Evolutionary conservation across 352 stramenopile species (phyloP).

Genomic region (Phytophthora nicotianae): DNA sequence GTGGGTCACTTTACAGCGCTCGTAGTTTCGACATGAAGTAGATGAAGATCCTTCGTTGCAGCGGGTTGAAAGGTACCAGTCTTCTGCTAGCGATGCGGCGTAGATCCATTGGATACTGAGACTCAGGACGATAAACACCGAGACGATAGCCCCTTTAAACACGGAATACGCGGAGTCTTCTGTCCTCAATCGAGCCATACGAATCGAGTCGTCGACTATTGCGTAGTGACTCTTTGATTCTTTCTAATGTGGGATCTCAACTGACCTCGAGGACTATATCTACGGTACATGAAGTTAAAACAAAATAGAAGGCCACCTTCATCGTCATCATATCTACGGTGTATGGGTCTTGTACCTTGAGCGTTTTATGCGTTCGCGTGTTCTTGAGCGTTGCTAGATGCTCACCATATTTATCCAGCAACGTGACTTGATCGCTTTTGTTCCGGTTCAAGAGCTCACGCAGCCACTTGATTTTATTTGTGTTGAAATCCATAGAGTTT

Average conservation of each 20-base stretch:
- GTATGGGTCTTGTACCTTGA: no score
- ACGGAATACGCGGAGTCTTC: no score
- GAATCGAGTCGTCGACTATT: neutral
- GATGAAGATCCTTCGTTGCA: constrained; percentile 58
- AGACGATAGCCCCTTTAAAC: constrained; percentile 3
- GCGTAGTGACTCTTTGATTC: no score
- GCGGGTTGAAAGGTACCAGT: constrained; percentile 64
- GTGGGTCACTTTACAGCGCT: constrained; percentile 95
- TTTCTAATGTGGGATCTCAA: no score
- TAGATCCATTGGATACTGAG: neutral
- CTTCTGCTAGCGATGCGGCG: constrained; percentile 35
- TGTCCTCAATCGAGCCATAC: neutral
- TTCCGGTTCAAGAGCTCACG: neutral
- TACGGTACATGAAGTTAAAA: no score
- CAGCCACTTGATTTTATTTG: neutral
- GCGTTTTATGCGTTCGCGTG: no score
- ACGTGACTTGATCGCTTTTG: constrained; percentile 1
- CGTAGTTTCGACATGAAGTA: constrained; percentile 70
- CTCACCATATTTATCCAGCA: constrained; percentile 7
- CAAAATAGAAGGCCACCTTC: no score
- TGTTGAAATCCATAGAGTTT: constrained; percentile 14
- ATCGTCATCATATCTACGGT: no score
- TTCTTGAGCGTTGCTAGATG: neutral
- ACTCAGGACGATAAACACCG: constrained; percentile 4
- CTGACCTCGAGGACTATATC: no score